phyloP scores from a whole-genome alignment of 2,329 filamentous ascomycete genomes.

The Cladophialophora exuberans region DNA sequence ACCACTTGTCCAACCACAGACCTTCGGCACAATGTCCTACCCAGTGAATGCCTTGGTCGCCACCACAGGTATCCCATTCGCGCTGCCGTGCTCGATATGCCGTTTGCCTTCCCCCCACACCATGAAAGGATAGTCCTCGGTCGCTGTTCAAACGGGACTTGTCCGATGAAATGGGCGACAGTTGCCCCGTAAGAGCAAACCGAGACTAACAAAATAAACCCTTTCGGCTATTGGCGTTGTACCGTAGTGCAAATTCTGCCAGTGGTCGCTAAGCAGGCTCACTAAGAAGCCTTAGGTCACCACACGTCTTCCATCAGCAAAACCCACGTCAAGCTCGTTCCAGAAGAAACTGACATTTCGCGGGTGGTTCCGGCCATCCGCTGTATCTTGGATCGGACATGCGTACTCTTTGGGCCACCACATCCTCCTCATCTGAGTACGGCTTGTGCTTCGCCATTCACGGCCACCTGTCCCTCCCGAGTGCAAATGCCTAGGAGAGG shows the following conservation, averaged over 20 bases:
- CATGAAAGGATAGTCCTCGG: constrained; percentile 12
- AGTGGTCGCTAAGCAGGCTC: constrained; percentile 10
- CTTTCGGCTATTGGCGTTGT: constrained; percentile 3
- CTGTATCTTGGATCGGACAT: constrained; percentile 1
- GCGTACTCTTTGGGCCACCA: not conserved
- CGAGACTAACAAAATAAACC: not conserved
- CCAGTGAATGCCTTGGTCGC: constrained; percentile 2
- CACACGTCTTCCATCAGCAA: constrained; percentile 5
- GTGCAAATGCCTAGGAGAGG: constrained; percentile 10
- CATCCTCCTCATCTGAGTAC: constrained; percentile 5
- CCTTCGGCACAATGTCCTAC: not conserved
- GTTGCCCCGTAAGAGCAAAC: not conserved
- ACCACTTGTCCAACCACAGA: not conserved
- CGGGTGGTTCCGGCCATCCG: constrained; percentile 23
- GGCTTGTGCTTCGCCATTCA: constrained; percentile 19
- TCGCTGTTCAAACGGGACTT: not conserved
- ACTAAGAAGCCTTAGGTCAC: constrained; percentile 8
- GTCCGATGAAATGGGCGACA: constrained; percentile 12
- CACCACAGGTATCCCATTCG: constrained; percentile 2
- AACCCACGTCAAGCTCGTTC: not conserved
- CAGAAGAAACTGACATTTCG: constrained; percentile 3
- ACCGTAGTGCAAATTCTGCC: too few relatives aligned
- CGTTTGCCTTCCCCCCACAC: constrained; percentile 13
- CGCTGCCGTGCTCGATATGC: not conserved
- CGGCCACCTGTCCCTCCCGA: constrained; percentile 18